Conservation (phyloP, 1,284 basidiomycete species). For the Stygiomarasmius scandens region DNA sequence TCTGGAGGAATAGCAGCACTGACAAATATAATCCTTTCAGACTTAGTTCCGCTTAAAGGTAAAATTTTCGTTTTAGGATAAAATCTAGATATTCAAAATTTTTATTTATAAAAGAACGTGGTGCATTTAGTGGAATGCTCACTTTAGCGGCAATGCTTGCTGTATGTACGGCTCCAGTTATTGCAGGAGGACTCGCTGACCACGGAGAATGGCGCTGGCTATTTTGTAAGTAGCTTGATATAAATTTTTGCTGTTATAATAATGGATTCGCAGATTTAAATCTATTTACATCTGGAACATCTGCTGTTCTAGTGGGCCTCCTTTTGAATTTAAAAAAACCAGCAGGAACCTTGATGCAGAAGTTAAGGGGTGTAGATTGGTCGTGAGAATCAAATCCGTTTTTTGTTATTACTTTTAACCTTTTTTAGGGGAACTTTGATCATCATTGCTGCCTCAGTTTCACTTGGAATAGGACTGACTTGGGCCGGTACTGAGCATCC, state of each 20-base stretch:
- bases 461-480: constrained; percentile 37
- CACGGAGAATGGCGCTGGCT: constrained; percentile 31
- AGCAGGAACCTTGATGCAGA: constrained; percentile 25
- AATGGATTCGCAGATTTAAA: constrained; percentile 35
- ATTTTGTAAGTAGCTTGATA: constrained; percentile 24
- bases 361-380: constrained; percentile 39
- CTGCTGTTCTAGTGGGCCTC: constrained; percentile 22
- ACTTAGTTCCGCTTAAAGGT: constrained; percentile 45
- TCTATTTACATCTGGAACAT: constrained; percentile 26
- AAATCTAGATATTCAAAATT: background rate
- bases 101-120: background rate
- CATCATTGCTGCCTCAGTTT: constrained; percentile 34
- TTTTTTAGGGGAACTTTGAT: constrained; percentile 39
- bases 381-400: constrained; percentile 27
- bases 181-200: constrained; percentile 24
- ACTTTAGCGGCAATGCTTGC: constrained; percentile 12
- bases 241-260: too few relatives aligned
- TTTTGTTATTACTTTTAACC: background rate
- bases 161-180: constrained; percentile 17
- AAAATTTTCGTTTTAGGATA: constrained; percentile 22
- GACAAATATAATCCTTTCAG: constrained; percentile 43
- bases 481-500: constrained; percentile 42
- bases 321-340: constrained; percentile 30
- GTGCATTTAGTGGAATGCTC: background rate
- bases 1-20: constrained; percentile 46